Conservation (phyloP, 1,139 yeast genomes). For the Yamadazyma sp. region DNA sequence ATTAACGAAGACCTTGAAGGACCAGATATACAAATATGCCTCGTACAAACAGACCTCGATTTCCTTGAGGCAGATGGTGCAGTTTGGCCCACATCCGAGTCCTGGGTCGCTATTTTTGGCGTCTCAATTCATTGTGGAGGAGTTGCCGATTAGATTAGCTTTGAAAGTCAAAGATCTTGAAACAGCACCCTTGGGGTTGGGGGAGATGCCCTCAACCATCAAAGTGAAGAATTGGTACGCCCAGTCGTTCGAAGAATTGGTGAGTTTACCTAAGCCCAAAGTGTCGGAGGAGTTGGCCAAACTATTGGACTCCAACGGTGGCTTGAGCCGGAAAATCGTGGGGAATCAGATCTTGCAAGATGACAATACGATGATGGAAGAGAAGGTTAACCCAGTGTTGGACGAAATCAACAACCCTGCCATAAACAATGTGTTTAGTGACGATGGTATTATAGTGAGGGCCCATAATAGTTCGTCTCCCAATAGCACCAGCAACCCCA, state of each 20-base stretch:
- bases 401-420: slow-evolving; percentile 39
- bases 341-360: slow-evolving; percentile 17
- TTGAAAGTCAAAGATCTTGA: slow-evolving; percentile 85
- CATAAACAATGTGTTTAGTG: slow-evolving; percentile 44
- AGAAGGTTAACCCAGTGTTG: slow-evolving; percentile 30
- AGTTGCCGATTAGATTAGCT: slow-evolving; percentile 83
- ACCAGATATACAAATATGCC: slow-evolving; percentile 58
- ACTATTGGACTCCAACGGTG: slow-evolving; percentile 29
- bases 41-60: slow-evolving; percentile 81
- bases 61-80: slow-evolving; percentile 87
- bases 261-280: slow-evolving; percentile 52
- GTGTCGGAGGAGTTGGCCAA: slow-evolving; percentile 39
- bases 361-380: slow-evolving; percentile 18
- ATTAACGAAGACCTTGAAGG: slow-evolving; percentile 37
- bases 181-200: slow-evolving; percentile 72
- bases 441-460: slow-evolving; percentile 54
- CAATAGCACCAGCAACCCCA: slow-evolving; percentile 1
- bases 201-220: slow-evolving; percentile 70
- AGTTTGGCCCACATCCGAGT: slow-evolving; percentile 76
- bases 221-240: slow-evolving; percentile 89
- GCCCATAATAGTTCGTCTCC: slow-evolving; percentile 16
- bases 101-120: slow-evolving; percentile 83
- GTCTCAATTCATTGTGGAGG: slow-evolving; percentile 82
- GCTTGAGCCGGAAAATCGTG: slow-evolving; percentile 8
- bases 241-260: slow-evolving; percentile 82